Evolutionary conservation across 1,139 yeast species (phyloP), one percentile per base, ranked within the genome.

Genomic region (Spathaspora jeffriesii): DNA sequence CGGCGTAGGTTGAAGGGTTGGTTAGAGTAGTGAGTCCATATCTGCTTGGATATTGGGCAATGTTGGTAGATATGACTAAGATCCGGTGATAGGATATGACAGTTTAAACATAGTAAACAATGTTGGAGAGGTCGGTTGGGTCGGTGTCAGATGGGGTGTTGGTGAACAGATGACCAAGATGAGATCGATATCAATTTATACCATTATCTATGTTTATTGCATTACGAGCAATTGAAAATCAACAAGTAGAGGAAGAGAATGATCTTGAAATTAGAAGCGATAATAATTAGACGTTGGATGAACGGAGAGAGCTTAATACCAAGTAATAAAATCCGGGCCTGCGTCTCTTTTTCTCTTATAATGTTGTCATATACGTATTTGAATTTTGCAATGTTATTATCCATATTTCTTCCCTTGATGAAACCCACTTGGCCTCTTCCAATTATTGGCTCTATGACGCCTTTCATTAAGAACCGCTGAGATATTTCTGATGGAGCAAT

Each of bases 171-270:
- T n/a, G n/a, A n/a, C n/a, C n/a, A n/a, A n/a, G n/a, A n/a, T n/a
- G n/a, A n/a, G n/a, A n/a, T n/a, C 90, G 92, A 61, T 82, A 82
- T 52, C 85, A 84, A 56, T 88, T 89, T 56, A 75, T 85, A 41
- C 97, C 98, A 1, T 70, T 93, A 47, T 82, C 92, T 5, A 79
- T 82, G 50, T 92, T 88, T 62, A 92, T 93, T 61, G 98, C 99
- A 0, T 72, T 93, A 47, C 78, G 96, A 44, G 69, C 79, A 0
- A 71, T 73, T 41, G 63, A 65, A 37, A 61, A 55, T 45, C 54
- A 57, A 46, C 53, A 56, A 10, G n/a, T 30, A 5, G 31, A 28
- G 11, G 23, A 27, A 2, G 50, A 54, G 32, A 42, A 47, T 31
- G 32, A 9, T 23, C 23, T 42, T 13, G 39, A 50, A 27, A n/a